Percentiles rank a stretch among this genome's conserved stretches.
These are phyloP conservation scores for Talaromyces liani DNA, from an alignment of 495 filamentous ascomycete genomes.

Conservation along the genomic window DNA sequence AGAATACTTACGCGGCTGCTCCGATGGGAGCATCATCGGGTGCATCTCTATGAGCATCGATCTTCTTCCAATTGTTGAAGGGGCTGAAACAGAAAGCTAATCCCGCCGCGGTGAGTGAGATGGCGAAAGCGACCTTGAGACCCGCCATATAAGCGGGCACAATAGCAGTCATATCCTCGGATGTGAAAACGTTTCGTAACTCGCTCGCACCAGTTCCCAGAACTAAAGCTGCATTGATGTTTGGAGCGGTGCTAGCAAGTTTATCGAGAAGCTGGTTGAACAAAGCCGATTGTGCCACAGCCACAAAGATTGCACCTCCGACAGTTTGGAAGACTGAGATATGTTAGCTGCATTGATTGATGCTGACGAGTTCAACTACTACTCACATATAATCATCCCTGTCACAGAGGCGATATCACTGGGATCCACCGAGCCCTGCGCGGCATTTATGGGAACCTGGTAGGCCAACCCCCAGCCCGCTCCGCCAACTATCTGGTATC, in stretches of 20 bases:
- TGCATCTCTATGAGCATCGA: too few relatives aligned
- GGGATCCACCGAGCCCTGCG: constrained; percentile 40
- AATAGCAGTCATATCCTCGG: constrained; percentile 36
- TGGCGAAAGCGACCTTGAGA: constrained; percentile 32
- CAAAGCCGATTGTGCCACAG: constrained; percentile 60
- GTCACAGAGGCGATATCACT: constrained; percentile 41
- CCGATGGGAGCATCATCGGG: too few relatives aligned
- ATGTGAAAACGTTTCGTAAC: constrained; percentile 34
- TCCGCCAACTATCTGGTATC: constrained; percentile 49
- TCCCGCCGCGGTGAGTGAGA: not conserved
- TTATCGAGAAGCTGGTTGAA: constrained; percentile 25
- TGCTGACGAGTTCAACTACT: not conserved
- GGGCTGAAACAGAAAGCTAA: not conserved
- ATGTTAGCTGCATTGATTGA: too few relatives aligned
- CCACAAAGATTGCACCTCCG: constrained; percentile 59
- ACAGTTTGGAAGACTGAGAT: constrained; percentile 45
- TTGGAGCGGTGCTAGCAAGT: constrained; percentile 30
- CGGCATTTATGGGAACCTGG: constrained; percentile 38
- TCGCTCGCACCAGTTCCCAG: constrained; percentile 44
- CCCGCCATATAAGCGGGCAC: constrained; percentile 51
- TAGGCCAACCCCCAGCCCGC: constrained; percentile 36
- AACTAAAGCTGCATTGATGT: constrained; percentile 31
- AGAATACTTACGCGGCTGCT: too few relatives aligned
- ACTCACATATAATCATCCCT: constrained; percentile 22
- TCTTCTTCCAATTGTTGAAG: not conserved